Evolutionary conservation across 192 early-diverging fungal genomes (phyloP).

Genomic region (Coemansia biformis): DNA sequence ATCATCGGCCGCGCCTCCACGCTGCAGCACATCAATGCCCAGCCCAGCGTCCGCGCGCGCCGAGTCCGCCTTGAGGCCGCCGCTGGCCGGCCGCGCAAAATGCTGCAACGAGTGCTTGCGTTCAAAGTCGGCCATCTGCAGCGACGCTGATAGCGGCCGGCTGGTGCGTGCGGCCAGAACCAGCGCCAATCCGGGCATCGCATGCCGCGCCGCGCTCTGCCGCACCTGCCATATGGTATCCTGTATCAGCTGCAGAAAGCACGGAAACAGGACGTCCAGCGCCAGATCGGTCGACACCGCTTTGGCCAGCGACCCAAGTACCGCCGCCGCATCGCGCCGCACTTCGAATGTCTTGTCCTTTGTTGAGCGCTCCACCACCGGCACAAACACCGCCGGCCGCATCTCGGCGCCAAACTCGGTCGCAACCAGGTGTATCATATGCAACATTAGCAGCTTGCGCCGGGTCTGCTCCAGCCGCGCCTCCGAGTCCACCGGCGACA

Average conservation of each 20-base stretch:
- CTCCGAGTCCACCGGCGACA: slow-evolving; percentile 37
- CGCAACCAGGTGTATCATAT: slow-evolving; percentile 46
- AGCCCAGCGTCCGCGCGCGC: too few relatives aligned
- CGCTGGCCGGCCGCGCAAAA: slow-evolving; percentile 9
- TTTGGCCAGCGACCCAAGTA: slow-evolving; percentile 40
- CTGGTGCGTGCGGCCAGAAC: slow-evolving; percentile 24
- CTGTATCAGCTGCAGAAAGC: slow-evolving; percentile 31
- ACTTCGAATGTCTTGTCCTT: slow-evolving; percentile 42
- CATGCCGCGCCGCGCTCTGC: slow-evolving; percentile 43
- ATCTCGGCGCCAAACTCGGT: slow-evolving; percentile 36
- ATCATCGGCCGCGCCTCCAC: not conserved
- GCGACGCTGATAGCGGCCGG: not conserved
- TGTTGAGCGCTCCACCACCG: slow-evolving; percentile 44
- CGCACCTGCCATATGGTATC: slow-evolving; percentile 51
- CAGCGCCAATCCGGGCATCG: slow-evolving; percentile 44
- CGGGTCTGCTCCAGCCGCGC: slow-evolving; percentile 37
- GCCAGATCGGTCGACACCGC: slow-evolving; percentile 47
- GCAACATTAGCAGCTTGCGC: slow-evolving; percentile 47
- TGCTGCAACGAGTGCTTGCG: slow-evolving; percentile 28
- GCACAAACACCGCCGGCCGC: slow-evolving; percentile 50
- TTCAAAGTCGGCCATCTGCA: slow-evolving; percentile 3
- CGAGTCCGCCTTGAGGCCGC: too few relatives aligned
- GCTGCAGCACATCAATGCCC: not conserved
- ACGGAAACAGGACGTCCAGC: slow-evolving; percentile 39
- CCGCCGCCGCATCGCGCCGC: slow-evolving; percentile 48